A percentile compares a stretch with the other conserved stretches of the same genome.
Evolutionary conservation across 352 stramenopile genomes (phyloP).

Genomic region (Peronospora destructor): DNA sequence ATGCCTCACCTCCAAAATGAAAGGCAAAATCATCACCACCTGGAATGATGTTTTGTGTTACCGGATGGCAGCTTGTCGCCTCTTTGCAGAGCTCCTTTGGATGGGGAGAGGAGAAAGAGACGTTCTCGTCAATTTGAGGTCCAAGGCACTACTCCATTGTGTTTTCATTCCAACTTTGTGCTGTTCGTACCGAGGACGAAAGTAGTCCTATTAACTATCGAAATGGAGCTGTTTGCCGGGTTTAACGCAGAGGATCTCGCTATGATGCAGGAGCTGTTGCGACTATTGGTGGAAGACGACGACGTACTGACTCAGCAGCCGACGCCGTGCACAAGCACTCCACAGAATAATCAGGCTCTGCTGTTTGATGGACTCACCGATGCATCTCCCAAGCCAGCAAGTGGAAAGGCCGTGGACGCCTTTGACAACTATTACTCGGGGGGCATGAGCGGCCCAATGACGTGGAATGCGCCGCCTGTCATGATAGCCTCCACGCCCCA

Average conservation of each 20-base stretch:
- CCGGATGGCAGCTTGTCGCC: not conserved
- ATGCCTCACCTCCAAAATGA: too few species aligned
- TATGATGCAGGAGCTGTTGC: conserved; percentile 36
- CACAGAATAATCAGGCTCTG: conserved; percentile 17
- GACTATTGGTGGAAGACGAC: conserved; percentile 31
- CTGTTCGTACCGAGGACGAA: conserved; percentile 27
- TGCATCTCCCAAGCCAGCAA: not conserved
- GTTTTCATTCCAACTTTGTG: conserved; percentile 22
- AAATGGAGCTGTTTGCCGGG: conserved; percentile 34
- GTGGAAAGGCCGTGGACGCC: conserved; percentile 6
- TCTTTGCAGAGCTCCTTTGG: conserved; percentile 18
- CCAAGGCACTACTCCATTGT: not conserved
- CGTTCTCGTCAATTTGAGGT: not conserved
- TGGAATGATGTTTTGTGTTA: too few species aligned
- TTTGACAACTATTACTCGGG: conserved; percentile 15
- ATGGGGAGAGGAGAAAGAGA: conserved; percentile 7
- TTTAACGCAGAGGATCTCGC: conserved; percentile 36
- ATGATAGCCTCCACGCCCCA: conserved; percentile 8
- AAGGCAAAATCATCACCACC: too few species aligned
- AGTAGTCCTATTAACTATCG: conserved; percentile 9
- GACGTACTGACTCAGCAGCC: conserved; percentile 22
- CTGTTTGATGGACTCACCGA: conserved; percentile 3
- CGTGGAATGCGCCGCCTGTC: conserved; percentile 18
- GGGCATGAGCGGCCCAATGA: conserved; percentile 10
- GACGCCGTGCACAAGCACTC: conserved; percentile 9